Evolutionary conservation across 768 basidiomycete genomes (phyloP).

Genomic region (Trametes sanguinea): DNA sequence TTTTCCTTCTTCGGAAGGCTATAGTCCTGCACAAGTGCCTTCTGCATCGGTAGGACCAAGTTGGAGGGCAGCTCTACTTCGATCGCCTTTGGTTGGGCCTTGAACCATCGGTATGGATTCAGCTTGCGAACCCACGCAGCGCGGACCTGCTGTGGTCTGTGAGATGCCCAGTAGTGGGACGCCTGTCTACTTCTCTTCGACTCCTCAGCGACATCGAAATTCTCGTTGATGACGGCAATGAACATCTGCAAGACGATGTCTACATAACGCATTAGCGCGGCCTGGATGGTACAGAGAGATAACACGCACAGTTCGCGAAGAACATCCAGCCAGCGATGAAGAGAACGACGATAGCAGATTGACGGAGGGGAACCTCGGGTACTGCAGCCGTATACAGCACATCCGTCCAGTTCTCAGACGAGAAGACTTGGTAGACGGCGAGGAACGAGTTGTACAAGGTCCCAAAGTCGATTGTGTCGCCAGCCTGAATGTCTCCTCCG

Average conservation of each 20-base stretch:
- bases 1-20: conserved; percentile 40
- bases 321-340: conserved; percentile 86
- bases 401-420: conserved; percentile 93
- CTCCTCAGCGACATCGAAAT: conserved; percentile 91
- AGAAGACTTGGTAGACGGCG: conserved; percentile 85
- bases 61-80: conserved; percentile 73
- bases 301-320: conserved; percentile 82
- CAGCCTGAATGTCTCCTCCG: conserved; percentile 71
- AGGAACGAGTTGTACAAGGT: conserved; percentile 85
- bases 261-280: conserved; percentile 33
- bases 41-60: conserved; percentile 78
- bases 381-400: conserved; percentile 62
- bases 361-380: conserved; percentile 65
- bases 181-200: conserved; percentile 83
- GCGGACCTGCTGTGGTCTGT: conserved; percentile 47
- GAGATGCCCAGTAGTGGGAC: conserved; percentile 62
- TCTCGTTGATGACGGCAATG: conserved; percentile 96
- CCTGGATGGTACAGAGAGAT: neutral
- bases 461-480: conserved; percentile 68
- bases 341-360: conserved; percentile 67
- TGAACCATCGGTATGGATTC: conserved; percentile 89
- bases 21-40: conserved; percentile 67
- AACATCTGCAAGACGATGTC: conserved; percentile 95
- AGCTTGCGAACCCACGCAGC: conserved; percentile 70
- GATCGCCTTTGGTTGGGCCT: conserved; percentile 69